These are phyloP conservation scores for Geotrichum europaeum DNA, from an alignment of 1,139 yeast species.

Conservation along the genomic window DNA sequence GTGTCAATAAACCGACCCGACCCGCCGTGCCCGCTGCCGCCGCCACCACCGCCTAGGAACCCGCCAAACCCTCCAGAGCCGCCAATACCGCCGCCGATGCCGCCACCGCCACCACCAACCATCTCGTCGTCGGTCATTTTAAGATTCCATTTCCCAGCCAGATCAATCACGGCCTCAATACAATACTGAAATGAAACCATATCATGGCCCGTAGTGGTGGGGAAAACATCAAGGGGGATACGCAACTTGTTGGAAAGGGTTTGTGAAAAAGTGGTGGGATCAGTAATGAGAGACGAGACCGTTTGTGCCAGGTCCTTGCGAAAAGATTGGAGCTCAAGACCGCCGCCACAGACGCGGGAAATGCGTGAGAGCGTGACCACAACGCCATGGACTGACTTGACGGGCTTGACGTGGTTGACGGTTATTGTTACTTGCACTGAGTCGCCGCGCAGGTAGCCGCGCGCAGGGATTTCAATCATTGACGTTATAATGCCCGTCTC, in stretches of 20 bases:
- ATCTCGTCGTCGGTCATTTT: conserved; percentile 33
- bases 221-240: conserved; percentile 81
- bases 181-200: conserved; percentile 79
- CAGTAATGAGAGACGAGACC: conserved; percentile 71
- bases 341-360: conserved; percentile 64
- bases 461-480: conserved; percentile 52
- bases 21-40: conserved; percentile 17
- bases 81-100: conserved; percentile 12
- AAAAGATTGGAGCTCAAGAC: conserved; percentile 54
- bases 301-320: conserved; percentile 79
- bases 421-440: conserved; percentile 62
- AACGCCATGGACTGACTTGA: conserved; percentile 69
- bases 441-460: conserved; percentile 79
- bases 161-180: conserved; percentile 71
- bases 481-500: conserved; percentile 35
- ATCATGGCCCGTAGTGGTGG: conserved; percentile 70
- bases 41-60: conserved; percentile 21
- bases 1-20: conserved; percentile 55
- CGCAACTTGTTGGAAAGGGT: conserved; percentile 58
- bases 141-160: conserved; percentile 46
- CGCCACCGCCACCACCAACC: conserved; percentile 24
- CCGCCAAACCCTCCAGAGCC: conserved; percentile 41
- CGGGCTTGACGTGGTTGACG: conserved; percentile 62
- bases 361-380: conserved; percentile 76
- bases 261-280: conserved; percentile 55